Evolutionary conservation across 306 rosid species (phyloP), one percentile per base, ranked within the genome.

Genomic region (Chamaecrista fasciculata): DNA sequence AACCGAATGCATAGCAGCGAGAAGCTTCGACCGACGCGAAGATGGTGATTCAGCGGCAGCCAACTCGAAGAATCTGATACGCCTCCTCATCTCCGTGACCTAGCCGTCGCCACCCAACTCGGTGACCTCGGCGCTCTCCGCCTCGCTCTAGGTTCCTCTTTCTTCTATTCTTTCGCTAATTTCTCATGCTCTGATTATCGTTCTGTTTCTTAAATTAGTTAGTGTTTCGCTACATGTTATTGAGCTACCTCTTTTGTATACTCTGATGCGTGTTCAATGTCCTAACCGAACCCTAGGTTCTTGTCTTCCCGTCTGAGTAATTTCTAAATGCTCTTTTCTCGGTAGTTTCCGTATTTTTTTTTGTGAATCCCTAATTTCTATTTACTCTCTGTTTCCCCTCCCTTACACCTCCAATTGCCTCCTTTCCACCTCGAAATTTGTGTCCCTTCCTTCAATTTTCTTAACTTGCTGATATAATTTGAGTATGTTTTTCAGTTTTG

Each of bases 71-170:
- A 58, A 12, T 2, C 78, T 24, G 79, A 82, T 5, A 79, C 85
- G 0, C 98, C 96, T 64, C 52, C 60, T 49, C 90, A 90, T 76
- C 94, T 94, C 57, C 93, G 84, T 20, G 87, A 83, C 84, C 80
- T 94, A 69, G 80, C 85, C 47, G 56, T 62, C 65, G 97, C 96
- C 46, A 70, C 86, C 60, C 72, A 86, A 80, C 50, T 29, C 34
- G 98, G 97, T 73, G 85, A 86, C 78, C 29, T 57, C 31, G 46
- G 66, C 52, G 86, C 82, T 58, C 92, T 94, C 48, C 88, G 96
- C 61, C 77, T 16, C 24, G 96, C 98, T 77, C 83, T 94, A 11
- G 97, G 98, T 94, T 14, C 19, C 11, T 6, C 9, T 21, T n/a
- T n/a, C n/a, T n/a, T n/a, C n/a, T n/a, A n/a, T n/a, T n/a, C n/a